Conservation (phyloP, 75 land plant genomes). For the Selaginella moellendorffii region DNA sequence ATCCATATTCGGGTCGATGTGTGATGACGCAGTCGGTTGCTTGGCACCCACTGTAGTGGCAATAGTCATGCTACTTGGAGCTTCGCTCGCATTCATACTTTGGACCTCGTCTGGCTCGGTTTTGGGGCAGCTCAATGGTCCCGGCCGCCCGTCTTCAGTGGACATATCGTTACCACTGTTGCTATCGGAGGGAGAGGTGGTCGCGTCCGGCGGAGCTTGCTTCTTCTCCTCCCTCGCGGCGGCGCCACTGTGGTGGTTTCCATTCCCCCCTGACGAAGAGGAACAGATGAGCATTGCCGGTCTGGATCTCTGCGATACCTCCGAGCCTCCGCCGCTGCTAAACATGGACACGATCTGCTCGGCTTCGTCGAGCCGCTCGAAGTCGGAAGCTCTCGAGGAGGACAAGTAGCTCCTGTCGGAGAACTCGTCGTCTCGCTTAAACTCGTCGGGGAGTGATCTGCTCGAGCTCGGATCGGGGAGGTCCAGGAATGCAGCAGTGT, state of each 20-base stretch:
- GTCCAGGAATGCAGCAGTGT: constrained; percentile 61
- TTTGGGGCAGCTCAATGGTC: constrained; percentile 22
- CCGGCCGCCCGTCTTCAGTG: constrained; percentile 25
- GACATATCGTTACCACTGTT: constrained; percentile 47
- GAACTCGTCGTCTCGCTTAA: too few species aligned
- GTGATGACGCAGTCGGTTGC: neutral
- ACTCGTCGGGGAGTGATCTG: too few species aligned
- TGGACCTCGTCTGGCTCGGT: constrained; percentile 32
- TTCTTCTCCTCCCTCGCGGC: neutral
- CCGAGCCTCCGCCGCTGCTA: constrained; percentile 50
- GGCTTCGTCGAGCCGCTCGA: constrained; percentile 42
- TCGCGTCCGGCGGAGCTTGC: neutral
- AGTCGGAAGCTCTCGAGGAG: neutral
- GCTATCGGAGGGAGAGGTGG: constrained; percentile 56
- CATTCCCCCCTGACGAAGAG: too few species aligned
- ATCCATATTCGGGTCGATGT: constrained; percentile 6
- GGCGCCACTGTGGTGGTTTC: too few species aligned
- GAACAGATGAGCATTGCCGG: too few species aligned
- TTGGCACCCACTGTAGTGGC: neutral
- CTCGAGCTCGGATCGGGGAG: constrained; percentile 19
- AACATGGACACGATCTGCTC: constrained; percentile 79
- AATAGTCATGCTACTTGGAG: neutral
- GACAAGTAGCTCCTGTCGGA: neutral
- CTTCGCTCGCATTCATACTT: constrained; percentile 16
- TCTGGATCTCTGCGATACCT: constrained; percentile 1